phyloP scores from a whole-genome alignment of 768 basidiomycete species.

The Boletus coccyginus region DNA sequence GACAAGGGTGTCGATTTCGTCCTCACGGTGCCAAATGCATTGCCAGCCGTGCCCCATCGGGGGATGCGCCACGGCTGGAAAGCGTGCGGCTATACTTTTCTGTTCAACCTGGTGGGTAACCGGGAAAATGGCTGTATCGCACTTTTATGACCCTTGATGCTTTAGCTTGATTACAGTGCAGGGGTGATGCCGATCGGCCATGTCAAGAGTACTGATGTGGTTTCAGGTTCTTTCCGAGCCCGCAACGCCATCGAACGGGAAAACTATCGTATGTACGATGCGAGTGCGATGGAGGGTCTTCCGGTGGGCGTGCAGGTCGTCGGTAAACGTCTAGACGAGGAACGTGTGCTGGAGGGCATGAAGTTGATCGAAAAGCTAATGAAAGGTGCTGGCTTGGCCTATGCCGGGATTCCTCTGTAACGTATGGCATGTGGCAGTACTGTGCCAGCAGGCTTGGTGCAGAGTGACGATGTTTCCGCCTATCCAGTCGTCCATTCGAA shows the following conservation, averaged over 20 bases:
- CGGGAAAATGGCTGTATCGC: background rate
- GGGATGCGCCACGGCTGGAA: conserved; percentile 53
- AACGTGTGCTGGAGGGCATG: conserved; percentile 47
- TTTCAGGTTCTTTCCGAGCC: conserved; percentile 21
- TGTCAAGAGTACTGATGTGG: conserved; percentile 36
- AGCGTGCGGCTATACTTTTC: conserved; percentile 60
- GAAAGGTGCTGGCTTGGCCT: conserved; percentile 21
- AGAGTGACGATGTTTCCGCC: background rate
- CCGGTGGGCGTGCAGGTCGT: conserved; percentile 45
- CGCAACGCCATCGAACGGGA: conserved; percentile 39
- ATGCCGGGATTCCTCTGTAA: conserved; percentile 25
- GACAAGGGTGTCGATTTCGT: conserved; percentile 58
- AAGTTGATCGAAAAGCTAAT: conserved; percentile 35
- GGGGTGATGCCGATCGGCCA: conserved; percentile 45
- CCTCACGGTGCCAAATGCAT: conserved; percentile 58
- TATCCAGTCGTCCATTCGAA: background rate
- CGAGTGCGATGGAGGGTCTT: conserved; percentile 41
- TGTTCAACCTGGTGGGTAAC: conserved; percentile 60
- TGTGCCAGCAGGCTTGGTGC: background rate
- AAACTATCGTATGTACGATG: conserved; percentile 42
- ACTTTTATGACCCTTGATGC: background rate
- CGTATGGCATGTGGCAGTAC: background rate
- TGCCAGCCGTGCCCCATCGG: conserved; percentile 56
- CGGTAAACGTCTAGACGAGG: conserved; percentile 44
- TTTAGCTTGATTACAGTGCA: conserved; percentile 43